A percentile compares a stretch with the other conserved stretches of the same genome.
Evolutionary conservation across 148 eudicot species (phyloP).

Genomic region (Chenopodium quinoa): DNA sequence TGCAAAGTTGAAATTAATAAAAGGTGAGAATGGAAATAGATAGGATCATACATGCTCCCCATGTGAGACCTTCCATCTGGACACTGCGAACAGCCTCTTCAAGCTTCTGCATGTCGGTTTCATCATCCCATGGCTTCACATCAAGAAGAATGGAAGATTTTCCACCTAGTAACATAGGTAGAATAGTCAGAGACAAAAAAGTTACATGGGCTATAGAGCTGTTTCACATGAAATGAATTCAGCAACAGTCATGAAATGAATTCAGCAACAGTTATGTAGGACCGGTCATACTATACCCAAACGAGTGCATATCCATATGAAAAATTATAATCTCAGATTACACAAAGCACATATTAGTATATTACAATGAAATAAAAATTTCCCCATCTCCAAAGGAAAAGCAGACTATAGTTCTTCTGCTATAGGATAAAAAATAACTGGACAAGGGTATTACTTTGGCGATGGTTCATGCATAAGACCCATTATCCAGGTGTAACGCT

Average conservation of each 20-base stretch:
- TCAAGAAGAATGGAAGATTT: conserved; percentile 95
- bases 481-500: conserved; percentile 16
- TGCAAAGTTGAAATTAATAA: neutral
- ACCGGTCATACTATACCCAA: too few relatives aligned
- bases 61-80: conserved; percentile 72
- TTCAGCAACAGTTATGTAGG: neutral
- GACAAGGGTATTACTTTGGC: conserved; percentile 7
- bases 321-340: neutral
- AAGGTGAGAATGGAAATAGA: neutral
- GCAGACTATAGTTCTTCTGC: neutral
- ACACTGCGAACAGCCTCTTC: conserved; percentile 92
- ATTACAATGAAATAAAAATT: neutral
- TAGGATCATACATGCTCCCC: conserved; percentile 90
- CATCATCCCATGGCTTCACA: conserved; percentile 99
- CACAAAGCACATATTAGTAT: neutral
- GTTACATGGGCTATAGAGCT: neutral
- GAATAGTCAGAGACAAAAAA: neutral
- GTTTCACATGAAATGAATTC: neutral
- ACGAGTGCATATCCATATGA: too few relatives aligned
- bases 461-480: conserved; percentile 17
- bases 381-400: conserved; percentile 1
- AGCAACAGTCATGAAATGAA: neutral
- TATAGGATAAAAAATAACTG: neutral
- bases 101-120: conserved; percentile 91
- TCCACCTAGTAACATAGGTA: conserved; percentile 48